These are phyloP conservation scores for Hypoxylon rickii DNA, from an alignment of 495 filamentous ascomycete species.

Conservation along the genomic window DNA sequence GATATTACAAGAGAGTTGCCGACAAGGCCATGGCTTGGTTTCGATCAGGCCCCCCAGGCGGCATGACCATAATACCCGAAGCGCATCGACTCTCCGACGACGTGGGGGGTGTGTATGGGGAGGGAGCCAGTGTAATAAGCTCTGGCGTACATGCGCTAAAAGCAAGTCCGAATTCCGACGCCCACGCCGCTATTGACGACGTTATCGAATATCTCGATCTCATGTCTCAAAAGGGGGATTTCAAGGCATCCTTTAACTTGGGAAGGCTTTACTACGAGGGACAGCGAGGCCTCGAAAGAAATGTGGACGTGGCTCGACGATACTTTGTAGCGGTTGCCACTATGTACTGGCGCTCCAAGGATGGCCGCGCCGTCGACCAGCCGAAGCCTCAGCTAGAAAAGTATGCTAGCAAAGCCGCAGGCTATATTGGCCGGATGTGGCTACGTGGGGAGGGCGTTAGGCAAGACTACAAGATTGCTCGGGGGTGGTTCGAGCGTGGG, in stretches of 20 bases:
- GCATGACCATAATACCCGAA: conserved; percentile 73
- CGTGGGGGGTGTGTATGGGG: conserved; percentile 88
- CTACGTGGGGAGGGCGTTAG: conserved; percentile 87
- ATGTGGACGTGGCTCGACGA: conserved; percentile 72
- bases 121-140: conserved; percentile 89
- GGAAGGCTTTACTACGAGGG: conserved; percentile 92
- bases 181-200: conserved; percentile 85
- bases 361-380: conserved; percentile 47
- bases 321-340: conserved; percentile 84
- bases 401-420: conserved; percentile 84
- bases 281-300: conserved; percentile 70
- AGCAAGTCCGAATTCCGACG: conserved; percentile 68
- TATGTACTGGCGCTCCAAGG: conserved; percentile 80
- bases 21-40: conserved; percentile 90
- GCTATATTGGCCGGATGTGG: conserved; percentile 91
- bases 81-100: conserved; percentile 85
- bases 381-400: conserved; percentile 69
- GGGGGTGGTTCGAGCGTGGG: conserved; percentile 86
- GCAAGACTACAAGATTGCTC: conserved; percentile 75
- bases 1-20: conserved; percentile 90
- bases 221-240: conserved; percentile 90
- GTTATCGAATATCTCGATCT: conserved; percentile 93
- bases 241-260: conserved; percentile 88
- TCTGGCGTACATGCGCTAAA: conserved; percentile 83
- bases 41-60: conserved; percentile 88